Percentiles rank a stretch among this genome's conserved stretches.
Conservation (phyloP, 441 rosid genomes). For the Codiaeum variegatum region DNA sequence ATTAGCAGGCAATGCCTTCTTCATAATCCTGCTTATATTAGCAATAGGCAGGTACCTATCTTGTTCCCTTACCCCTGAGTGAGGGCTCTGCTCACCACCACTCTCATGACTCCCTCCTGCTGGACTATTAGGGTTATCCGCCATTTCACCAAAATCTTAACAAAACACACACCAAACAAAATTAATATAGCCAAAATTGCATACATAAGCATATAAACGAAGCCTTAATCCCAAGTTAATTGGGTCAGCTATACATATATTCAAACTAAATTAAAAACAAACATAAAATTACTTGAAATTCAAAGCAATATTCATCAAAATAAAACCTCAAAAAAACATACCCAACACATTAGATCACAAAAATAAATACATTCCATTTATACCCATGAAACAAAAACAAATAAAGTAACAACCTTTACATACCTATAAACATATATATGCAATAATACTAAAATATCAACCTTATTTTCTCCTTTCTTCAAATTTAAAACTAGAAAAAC, state of each 20-base stretch:
- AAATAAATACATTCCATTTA: too few relatives aligned
- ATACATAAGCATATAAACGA: not conserved
- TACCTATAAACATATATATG: too few relatives aligned
- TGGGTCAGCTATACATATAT: too few relatives aligned
- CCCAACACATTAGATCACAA: not conserved
- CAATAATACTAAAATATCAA: not conserved
- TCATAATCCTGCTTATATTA: constrained; percentile 54
- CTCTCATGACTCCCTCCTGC: constrained; percentile 53
- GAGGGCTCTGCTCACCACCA: constrained; percentile 56
- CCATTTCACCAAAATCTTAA: constrained; percentile 25
- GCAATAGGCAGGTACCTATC: constrained; percentile 52
- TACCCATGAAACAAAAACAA: too few relatives aligned
- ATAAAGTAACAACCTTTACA: too few relatives aligned
- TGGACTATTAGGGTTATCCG: constrained; percentile 46
- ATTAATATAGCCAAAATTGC: not conserved
- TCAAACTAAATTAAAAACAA: not conserved
- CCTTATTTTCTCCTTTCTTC: not conserved
- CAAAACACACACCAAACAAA: not conserved
- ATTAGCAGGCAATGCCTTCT: constrained; percentile 50
- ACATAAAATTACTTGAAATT: not conserved
- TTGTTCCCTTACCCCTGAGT: constrained; percentile 44
- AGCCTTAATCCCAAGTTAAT: too few relatives aligned
- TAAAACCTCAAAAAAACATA: not conserved
- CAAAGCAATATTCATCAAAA: not conserved
- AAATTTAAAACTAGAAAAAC: too few relatives aligned